Evolutionary conservation across 73 alveolate species (phyloP).

Genomic region (Paramecium primaurelia): DNA sequence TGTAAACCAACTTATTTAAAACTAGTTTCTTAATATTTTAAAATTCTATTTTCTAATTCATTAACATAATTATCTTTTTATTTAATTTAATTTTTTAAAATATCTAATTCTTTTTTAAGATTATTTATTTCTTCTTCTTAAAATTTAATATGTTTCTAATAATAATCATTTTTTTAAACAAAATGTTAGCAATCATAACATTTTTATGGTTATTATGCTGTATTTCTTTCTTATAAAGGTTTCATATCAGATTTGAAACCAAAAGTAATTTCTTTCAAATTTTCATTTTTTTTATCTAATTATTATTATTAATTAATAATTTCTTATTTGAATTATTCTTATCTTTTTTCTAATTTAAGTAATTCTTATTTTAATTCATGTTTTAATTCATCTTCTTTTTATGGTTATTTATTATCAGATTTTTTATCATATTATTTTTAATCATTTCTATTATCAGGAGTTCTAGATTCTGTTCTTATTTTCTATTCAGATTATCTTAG

Average conservation of each 20-base stretch:
- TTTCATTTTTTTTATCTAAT: background rate
- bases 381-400: background rate
- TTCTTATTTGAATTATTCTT: background rate
- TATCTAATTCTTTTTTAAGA: constrained; percentile 19
- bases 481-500: background rate
- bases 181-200: constrained; percentile 29
- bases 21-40: constrained; percentile 3
- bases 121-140: background rate
- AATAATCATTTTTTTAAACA: background rate
- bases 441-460: background rate
- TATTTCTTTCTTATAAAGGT: background rate
- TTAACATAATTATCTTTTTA: constrained; percentile 15
- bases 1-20: background rate
- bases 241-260: background rate
- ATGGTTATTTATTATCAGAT: background rate
- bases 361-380: background rate
- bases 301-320: background rate
- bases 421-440: background rate
- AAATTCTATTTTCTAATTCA: constrained; percentile 26
- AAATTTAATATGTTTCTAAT: background rate
- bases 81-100: background rate
- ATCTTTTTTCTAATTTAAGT: background rate
- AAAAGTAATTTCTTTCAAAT: background rate
- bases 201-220: background rate
- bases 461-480: background rate